Base-by-base conservation (phyloP, 768 basidiomycete genomes). In the Boletus subcaerulescens region DNA sequence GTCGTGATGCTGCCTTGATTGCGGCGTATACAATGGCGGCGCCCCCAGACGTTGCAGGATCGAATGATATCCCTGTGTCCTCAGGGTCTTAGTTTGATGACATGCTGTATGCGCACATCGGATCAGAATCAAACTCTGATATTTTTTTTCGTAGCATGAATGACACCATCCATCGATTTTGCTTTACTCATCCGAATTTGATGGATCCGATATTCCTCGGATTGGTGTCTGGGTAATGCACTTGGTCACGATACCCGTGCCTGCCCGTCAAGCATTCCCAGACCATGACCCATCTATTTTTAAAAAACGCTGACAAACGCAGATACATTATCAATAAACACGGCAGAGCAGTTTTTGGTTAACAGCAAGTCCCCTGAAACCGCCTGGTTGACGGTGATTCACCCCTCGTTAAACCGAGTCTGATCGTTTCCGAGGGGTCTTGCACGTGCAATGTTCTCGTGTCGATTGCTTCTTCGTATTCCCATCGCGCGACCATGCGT, bases 401-500 rank as follows among this genome's bases (percentile, higher is more conserved):
- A 2, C 45, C 43, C 49, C 60, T 50, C 24, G 56, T 45, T 40
- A 66, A 39, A 3, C 66, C 71, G 13, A 79, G 66, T 6, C 68
- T 59, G 15, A 83, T 73, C 12, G 75, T 77, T 14, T 73, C 73
- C 5, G 56, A 53, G 31, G 68, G 68, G 35, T 76, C 80, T 20
- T 66, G 69, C 32, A 76, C 59, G 50, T 71, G 75, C 57, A 79
- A 44, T n/a, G 73, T 69, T 51, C 74, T 66, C 29, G 76, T 74
- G 31, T 84, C 83, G 12, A 77, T 52, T 14, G 73, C 72, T 51
- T 87, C 88, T 52, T 89, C 86, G 62, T 82, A 82, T 62, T 85
- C 89, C 83, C 83, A 85, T 56, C 79, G 72, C 57, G 66, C 63
- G 35, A 84, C 76, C 10, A 92, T 86, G 26, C 89, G 74, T 46